phyloP scores from a whole-genome alignment of 805 yeast genomes.

The Tetrapisispora nanseiensis region DNA sequence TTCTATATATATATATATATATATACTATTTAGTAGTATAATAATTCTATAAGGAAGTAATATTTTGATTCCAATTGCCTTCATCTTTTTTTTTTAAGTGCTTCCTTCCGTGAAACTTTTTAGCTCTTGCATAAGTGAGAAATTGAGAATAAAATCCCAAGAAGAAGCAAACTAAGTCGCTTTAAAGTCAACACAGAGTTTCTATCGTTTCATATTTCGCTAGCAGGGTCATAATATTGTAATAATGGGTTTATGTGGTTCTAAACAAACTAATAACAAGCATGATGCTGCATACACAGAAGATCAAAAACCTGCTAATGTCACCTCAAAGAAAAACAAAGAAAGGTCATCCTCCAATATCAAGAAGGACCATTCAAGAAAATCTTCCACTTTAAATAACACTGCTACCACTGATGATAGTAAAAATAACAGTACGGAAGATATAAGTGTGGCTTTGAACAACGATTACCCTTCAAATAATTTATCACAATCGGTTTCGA shows the following conservation, averaged over 20 bases:
- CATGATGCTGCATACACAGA: no score
- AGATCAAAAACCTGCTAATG: not conserved
- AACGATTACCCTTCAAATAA: not conserved
- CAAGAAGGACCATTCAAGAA: not conserved
- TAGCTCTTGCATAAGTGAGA: no score
- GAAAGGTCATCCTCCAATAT: not conserved
- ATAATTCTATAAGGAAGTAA: no score
- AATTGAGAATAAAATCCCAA: no score
- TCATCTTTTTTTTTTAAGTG: no score
- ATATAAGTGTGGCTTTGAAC: not conserved
- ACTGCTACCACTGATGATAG: not conserved
- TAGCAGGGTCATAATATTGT: not conserved
- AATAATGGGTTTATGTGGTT: slow-evolving; percentile 5
- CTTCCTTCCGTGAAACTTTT: no score
- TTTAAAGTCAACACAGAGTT: no score
- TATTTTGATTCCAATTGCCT: no score
- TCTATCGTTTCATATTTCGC: no score
- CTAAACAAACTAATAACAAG: not conserved
- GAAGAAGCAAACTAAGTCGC: no score
- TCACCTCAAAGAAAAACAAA: not conserved
- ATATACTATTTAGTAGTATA: no score
- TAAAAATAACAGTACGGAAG: not conserved
- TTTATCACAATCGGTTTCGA: not conserved
- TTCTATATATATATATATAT: no score
- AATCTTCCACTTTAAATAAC: not conserved